Percentiles rank a stretch among this genome's conserved stretches.
phyloP scores from a whole-genome alignment of 495 filamentous ascomycete species.

The Aspergillus coremiiformis region DNA sequence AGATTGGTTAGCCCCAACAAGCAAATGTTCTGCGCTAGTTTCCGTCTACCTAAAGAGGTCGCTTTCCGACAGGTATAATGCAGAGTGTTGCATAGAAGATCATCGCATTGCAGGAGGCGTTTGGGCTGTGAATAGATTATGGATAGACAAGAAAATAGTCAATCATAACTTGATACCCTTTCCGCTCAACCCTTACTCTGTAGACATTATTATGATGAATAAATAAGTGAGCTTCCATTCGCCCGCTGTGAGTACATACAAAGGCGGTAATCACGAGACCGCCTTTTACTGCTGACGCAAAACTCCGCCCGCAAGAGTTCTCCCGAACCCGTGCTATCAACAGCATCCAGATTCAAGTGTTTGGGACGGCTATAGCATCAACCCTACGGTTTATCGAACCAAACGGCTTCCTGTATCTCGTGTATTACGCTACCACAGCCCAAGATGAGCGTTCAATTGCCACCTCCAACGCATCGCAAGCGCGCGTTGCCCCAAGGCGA shows the following conservation, averaged over 20 bases:
- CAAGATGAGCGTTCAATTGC: slow-evolving; percentile 36
- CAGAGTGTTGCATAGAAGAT: neutral
- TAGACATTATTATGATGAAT: neutral
- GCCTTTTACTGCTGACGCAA: slow-evolving; percentile 8
- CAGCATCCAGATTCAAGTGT: neutral
- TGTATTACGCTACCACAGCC: neutral
- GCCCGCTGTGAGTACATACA: neutral
- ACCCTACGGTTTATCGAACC: neutral
- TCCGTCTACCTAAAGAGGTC: slow-evolving; percentile 72
- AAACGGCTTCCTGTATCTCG: neutral
- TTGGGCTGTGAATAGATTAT: slow-evolving; percentile 2
- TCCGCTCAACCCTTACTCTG: neutral
- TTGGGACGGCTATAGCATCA: neutral
- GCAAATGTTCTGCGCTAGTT: slow-evolving; percentile 93
- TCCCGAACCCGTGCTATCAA: neutral
- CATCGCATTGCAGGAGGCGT: slow-evolving; percentile 15
- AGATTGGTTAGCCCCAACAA: slow-evolving; percentile 87
- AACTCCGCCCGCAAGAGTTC: neutral
- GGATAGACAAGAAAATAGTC: slow-evolving; percentile 6
- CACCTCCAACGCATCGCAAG: slow-evolving; percentile 57
- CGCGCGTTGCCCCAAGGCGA: slow-evolving; percentile 69
- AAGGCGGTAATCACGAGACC: slow-evolving; percentile 9
- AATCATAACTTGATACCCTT: slow-evolving; percentile 8
- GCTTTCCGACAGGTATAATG: slow-evolving; percentile 50
- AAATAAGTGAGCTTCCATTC: neutral